Evolutionary conservation across 495 filamentous ascomycete species (phyloP), one percentile per base, ranked within the genome.

Genomic region (Bathelium albidoporum): DNA sequence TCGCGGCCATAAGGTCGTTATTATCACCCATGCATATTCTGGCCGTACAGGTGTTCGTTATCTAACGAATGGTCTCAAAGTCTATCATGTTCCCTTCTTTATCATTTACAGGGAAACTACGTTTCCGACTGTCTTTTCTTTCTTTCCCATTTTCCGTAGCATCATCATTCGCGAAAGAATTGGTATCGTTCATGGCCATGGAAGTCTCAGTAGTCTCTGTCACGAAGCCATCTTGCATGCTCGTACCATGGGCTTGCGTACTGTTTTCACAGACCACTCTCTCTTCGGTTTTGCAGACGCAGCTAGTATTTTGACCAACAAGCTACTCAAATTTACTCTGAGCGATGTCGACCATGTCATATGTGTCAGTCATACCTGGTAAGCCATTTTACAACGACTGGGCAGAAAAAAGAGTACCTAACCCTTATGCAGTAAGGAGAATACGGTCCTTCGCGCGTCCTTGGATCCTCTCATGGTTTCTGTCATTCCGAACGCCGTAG

Each of bases 271-370:
- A 2, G 94, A 98, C 74, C 94, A 98, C 74, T 95, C 89, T n/a
- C 79, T 98, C 2, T 97, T 97, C 73, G 94, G 94, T 7, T 98
- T 98, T 73, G 92, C 94, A 32, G 94, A 97, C 75, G 92, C 94
- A 7, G 95, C 84, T 1, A 97, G 93, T 64, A 98, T 98, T 61
- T 77, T 98, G 31, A 91, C 95, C 11, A 98, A 98, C 72, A 98
- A 98, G 74, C 76, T 98, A 34, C 80, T 98, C 34, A 98, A 98
- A 71, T 98, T 98, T 70, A 91, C 85, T 0, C 69, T 98, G 66
- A 97, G 95, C 70, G 94, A 98, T 72, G 92, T 98, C 12, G 94
- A 96, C 68, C 94, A 98, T 82, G 91, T 94, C 39, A 95, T 98
- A 61, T 97, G 94, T 66, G 94, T 98, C 67, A 95, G 89, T 70